phyloP scores from a whole-genome alignment of 148 eudicot species.

The Gaultheria prostrata region DNA sequence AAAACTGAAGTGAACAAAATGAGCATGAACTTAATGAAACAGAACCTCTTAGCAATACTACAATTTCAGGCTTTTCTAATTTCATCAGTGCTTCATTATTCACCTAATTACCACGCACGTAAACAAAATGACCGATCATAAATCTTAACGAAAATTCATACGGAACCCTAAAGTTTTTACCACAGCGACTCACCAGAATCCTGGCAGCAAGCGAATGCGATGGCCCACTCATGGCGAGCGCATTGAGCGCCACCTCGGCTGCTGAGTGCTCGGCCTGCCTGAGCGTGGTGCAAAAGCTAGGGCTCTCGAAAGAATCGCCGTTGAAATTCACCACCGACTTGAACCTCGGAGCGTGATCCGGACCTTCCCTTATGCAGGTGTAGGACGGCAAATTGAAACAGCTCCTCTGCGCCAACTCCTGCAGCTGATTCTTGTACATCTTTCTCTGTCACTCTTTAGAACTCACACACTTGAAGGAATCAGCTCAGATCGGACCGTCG shows the following conservation, averaged over 20 bases:
- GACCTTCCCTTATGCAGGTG: constrained; percentile 47
- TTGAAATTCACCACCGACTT: constrained; percentile 51
- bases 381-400: constrained; percentile 61
- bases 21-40: background rate
- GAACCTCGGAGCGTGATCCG: constrained; percentile 64
- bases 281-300: constrained; percentile 50
- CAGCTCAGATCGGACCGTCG: constrained; percentile 19
- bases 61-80: background rate
- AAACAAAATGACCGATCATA: background rate
- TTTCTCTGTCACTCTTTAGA: constrained; percentile 7
- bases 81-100: background rate
- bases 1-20: background rate
- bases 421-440: constrained; percentile 67
- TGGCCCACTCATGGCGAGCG: constrained; percentile 40
- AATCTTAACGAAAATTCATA: background rate
- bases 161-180: background rate
- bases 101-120: background rate
- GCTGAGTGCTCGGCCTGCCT: constrained; percentile 65
- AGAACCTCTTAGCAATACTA: background rate
- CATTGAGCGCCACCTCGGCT: constrained; percentile 52
- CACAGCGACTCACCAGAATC: constrained; percentile 32
- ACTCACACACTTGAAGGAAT: no score
- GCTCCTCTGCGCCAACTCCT: constrained; percentile 63
- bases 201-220: constrained; percentile 48
- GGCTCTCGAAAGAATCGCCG: constrained; percentile 54